Evolutionary conservation across 306 rosid species (phyloP), one percentile per base, ranked within the genome.

Genomic region (Citrullus amarus): DNA sequence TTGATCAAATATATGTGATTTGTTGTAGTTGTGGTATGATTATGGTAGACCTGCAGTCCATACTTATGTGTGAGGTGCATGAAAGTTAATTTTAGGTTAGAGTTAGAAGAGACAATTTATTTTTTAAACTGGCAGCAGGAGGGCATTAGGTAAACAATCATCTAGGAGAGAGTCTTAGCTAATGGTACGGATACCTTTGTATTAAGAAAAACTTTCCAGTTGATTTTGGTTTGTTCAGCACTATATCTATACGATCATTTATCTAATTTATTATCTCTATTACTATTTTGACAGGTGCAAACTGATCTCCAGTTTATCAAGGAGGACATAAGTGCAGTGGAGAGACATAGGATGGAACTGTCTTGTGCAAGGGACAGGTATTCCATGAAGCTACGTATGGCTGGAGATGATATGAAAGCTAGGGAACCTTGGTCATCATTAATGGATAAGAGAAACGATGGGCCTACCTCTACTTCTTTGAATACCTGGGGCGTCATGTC

Each of bases 221-320:
- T 67, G 22, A 28, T 39, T 67, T 67, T 67, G 51, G 53, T 39
- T 67, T 39, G 9, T 67, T 67, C 32, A 41, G 53, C 74, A 18
- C 53, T 39, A 2, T 67, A 41, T 41, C 54, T 68, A 5, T 39
- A 10, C 9, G 9, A 39, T 39, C 32, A 39, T 41, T 39, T 39
- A 5, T 46, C 48, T 72, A 51, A 78, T 44, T 78, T 69, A 22
- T 56, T 86, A 25, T 51, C 63, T 22, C 46, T 13, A 15, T 57
- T 34, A 38, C 68, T 76, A 38, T 76, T 57, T 76, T 76, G 55
- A 50, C 55, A 95, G 99, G 92, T 91, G 79, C 97, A 95, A 90
- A 82, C 84, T 71, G 97, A 95, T 88, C 99, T 92, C 79, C 97
- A 88, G 80, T 95, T 90, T 84, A 85, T 95, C 44, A 95, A 95